Evolutionary conservation across 441 rosid genomes (phyloP).

Genomic region (Bruguiera hainesii): DNA sequence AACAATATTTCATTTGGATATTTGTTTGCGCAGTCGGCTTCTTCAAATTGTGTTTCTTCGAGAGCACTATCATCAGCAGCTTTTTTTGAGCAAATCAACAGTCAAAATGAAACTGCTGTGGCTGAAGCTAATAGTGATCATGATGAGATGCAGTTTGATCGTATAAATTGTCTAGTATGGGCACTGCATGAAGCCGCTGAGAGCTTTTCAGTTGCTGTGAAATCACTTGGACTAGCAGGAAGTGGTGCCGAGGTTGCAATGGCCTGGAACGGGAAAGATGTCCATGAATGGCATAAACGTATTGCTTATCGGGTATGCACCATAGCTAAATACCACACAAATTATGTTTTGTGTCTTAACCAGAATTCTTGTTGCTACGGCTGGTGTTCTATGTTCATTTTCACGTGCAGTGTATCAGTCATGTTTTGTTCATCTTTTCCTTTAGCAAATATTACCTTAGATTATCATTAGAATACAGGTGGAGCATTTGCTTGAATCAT

Average conservation of each 20-base stretch:
- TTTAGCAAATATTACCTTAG: constrained; percentile 18
- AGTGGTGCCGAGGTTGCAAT: constrained; percentile 46
- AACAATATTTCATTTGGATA: constrained; percentile 18
- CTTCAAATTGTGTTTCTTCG: constrained; percentile 23
- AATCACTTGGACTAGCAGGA: constrained; percentile 47
- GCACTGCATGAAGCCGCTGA: constrained; percentile 57
- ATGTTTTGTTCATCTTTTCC: constrained; percentile 20
- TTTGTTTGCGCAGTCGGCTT: constrained; percentile 15
- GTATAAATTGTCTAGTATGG: constrained; percentile 56
- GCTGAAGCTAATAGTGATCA: constrained; percentile 15
- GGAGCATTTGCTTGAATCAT: constrained; percentile 25
- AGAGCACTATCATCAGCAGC: constrained; percentile 32
- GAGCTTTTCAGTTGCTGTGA: constrained; percentile 49
- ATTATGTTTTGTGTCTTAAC: not conserved
- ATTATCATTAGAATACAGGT: constrained; percentile 22
- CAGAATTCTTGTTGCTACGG: not conserved
- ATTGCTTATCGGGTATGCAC: constrained; percentile 44
- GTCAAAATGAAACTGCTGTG: constrained; percentile 27
- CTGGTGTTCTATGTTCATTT: constrained; percentile 8
- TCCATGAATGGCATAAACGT: constrained; percentile 58
- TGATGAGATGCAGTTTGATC: constrained; percentile 34
- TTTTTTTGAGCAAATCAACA: constrained; percentile 27
- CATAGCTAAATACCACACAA: not conserved
- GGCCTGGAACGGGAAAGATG: constrained; percentile 77
- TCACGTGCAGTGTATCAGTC: not conserved